Percentiles rank a stretch among this genome's conserved stretches.
phyloP scores from a whole-genome alignment of 2,329 filamentous ascomycete species.

The Xylaria sp. region DNA sequence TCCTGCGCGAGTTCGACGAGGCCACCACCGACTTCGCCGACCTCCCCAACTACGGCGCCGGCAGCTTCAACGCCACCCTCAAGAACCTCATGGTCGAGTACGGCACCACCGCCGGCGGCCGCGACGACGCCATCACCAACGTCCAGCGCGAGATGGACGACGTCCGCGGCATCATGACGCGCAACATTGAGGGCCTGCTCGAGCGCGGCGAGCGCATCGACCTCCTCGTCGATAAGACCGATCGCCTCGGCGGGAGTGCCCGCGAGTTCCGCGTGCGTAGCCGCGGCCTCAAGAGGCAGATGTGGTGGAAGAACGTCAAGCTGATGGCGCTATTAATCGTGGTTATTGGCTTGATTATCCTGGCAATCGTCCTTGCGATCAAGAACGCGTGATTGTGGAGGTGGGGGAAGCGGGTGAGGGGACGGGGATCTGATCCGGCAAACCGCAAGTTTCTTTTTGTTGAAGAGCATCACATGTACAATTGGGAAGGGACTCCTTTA shows the following conservation, averaged over 20 bases:
- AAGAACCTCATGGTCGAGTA: conserved; percentile 83
- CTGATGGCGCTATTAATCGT: conserved; percentile 83
- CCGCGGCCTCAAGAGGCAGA: conserved; percentile 84
- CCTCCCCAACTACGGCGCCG: conserved; percentile 90
- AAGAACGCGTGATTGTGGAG: conserved; percentile 53
- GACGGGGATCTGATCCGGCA: background rate
- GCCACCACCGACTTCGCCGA: conserved; percentile 75
- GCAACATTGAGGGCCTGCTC: conserved; percentile 90
- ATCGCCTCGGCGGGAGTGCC: conserved; percentile 86
- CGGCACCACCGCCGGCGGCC: conserved; percentile 78
- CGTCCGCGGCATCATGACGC: conserved; percentile 91
- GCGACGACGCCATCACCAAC: conserved; percentile 83
- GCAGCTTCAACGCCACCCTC: conserved; percentile 83
- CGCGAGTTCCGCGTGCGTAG: conserved; percentile 90
- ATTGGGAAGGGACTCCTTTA: conserved; percentile 16
- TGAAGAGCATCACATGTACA: conserved; percentile 24
- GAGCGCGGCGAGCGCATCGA: conserved; percentile 94
- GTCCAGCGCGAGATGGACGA: conserved; percentile 92
- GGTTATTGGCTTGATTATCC: conserved; percentile 69
- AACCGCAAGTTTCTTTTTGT: background rate
- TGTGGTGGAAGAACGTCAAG: conserved; percentile 99
- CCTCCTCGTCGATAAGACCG: conserved; percentile 95
- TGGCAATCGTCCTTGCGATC: conserved; percentile 64
- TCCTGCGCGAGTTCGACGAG: conserved; percentile 76
- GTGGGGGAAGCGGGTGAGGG: background rate